Base-by-base conservation (phyloP, 1,284 basidiomycete species). In the Mycena citricolor region DNA sequence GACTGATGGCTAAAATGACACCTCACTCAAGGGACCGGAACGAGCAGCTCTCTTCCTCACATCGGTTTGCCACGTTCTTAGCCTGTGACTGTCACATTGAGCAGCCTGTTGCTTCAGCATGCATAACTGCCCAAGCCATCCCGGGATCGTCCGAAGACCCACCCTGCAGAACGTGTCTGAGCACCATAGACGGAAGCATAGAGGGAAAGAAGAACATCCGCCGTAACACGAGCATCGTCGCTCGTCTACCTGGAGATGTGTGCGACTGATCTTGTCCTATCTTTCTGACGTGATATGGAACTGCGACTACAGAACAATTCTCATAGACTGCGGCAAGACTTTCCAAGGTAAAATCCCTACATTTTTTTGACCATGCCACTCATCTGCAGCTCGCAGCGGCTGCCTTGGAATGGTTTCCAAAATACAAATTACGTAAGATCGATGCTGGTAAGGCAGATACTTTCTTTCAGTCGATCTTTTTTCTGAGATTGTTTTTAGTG, bases 301-400 rank as follows among this genome's bases (percentile, higher is more conserved):
- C 23, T 13, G 39, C 17, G 47, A 11, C 29, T 40, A n/a, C n/a
- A 51, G 83, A 51, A 83, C 83, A 4, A 72, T 91, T 51, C 74
- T 90, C 10, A 81, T 91, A 58, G 88, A 91, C 34, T 64, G 84
- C 80, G 44, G 88, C 86, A 51, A 91, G 89, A 68, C 88, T 77
- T 53, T 91, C 89, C 65, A 80, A 82, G 46, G 50, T 42, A 24
- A 26, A 5, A 5, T 19, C 26, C 8, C 26, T n/a, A 17, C 13
- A n/a, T 17, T 2, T 19, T 16, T 11, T 24, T 39, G n/a, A 29
- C 17, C n/a, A n/a, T n/a, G n/a, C 1, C 13, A 8, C 30, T 14
- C 24, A 13, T 13, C 13, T 2, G 12, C 20, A 30, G n/a, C n/a
- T n/a, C n/a, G n/a, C n/a, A 57, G 74, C 81, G 11, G 78, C 83